Conservation (phyloP, 2,329 filamentous ascomycete genomes). For the Epichloe uncinata region DNA sequence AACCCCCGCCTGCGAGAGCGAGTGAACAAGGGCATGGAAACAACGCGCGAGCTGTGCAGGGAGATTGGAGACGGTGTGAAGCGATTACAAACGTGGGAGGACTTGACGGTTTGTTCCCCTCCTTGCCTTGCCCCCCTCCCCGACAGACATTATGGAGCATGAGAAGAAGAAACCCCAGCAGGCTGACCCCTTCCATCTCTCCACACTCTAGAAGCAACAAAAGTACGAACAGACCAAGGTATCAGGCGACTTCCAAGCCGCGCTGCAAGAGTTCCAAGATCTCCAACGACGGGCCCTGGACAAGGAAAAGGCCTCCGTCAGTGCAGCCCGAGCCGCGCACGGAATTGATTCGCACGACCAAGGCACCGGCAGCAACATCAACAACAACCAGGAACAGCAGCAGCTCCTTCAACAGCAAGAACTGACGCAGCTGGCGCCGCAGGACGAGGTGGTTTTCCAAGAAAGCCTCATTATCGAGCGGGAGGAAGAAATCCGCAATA, state of each 20-base stretch:
- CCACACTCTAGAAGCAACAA: constrained; percentile 59
- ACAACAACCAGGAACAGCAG: constrained; percentile 21
- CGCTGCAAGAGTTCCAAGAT: constrained; percentile 79
- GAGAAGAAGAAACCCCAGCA: neutral
- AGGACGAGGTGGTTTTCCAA: constrained; percentile 96
- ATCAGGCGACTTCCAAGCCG: constrained; percentile 81
- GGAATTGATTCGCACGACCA: constrained; percentile 35
- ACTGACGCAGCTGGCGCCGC: constrained; percentile 68
- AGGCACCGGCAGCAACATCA: constrained; percentile 12
- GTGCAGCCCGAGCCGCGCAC: constrained; percentile 67
- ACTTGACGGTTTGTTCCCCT: constrained; percentile 51
- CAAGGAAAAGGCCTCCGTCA: constrained; percentile 78
- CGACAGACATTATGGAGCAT: neutral
- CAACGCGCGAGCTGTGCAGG: constrained; percentile 77
- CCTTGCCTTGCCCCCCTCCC: neutral
- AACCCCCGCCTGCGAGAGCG: constrained; percentile 83
- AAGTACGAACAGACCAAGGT: constrained; percentile 95
- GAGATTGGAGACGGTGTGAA: constrained; percentile 89
- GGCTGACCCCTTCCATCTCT: neutral
- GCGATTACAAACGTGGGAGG: constrained; percentile 77
- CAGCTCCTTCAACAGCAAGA: constrained; percentile 52
- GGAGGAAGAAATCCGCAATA: constrained; percentile 92
- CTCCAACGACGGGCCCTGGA: constrained; percentile 86
- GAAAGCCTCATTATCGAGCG: constrained; percentile 91
- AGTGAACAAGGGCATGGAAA: constrained; percentile 75